Percentiles rank a stretch among this genome's conserved stretches.
Evolutionary conservation across 129 eudicot genomes (phyloP).

Genomic region (Flaveria brownii): DNA sequence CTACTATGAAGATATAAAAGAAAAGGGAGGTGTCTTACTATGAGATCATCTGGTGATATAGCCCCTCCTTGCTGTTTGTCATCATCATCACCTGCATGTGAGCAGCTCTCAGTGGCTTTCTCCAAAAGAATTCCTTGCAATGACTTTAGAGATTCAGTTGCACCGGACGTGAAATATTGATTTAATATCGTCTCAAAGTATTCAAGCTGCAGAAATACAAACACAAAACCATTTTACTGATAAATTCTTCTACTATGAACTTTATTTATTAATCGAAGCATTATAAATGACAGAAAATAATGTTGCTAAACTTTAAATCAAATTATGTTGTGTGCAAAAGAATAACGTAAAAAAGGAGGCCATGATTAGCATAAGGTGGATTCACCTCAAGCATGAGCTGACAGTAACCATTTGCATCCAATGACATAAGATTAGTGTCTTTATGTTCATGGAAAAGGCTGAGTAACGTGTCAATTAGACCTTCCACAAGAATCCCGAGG

Average conservation of each 20-base stretch:
- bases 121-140: constrained; percentile 85
- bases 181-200: constrained; percentile 92
- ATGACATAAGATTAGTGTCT: constrained; percentile 54
- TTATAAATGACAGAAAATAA: not conserved
- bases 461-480: constrained; percentile 73
- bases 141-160: constrained; percentile 81
- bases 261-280: not conserved
- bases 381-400: constrained; percentile 96
- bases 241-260: not conserved
- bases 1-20: not conserved
- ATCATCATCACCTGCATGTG: constrained; percentile 61
- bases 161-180: constrained; percentile 77
- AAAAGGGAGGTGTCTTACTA: constrained; percentile 48
- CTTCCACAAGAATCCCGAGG: constrained; percentile 94
- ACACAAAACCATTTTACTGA: not conserved
- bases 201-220: constrained; percentile 64
- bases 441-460: constrained; percentile 77
- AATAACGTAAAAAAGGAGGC: not conserved
- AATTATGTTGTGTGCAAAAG: not conserved
- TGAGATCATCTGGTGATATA: constrained; percentile 91
- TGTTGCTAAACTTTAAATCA: not conserved
- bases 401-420: constrained; percentile 92
- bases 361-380: not conserved
- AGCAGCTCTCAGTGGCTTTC: constrained; percentile 68
- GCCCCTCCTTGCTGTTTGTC: constrained; percentile 51